Evolutionary conservation across 2,329 filamentous ascomycete species (phyloP), one percentile per base, ranked within the genome.

Genomic region (Venturia carpophila): DNA sequence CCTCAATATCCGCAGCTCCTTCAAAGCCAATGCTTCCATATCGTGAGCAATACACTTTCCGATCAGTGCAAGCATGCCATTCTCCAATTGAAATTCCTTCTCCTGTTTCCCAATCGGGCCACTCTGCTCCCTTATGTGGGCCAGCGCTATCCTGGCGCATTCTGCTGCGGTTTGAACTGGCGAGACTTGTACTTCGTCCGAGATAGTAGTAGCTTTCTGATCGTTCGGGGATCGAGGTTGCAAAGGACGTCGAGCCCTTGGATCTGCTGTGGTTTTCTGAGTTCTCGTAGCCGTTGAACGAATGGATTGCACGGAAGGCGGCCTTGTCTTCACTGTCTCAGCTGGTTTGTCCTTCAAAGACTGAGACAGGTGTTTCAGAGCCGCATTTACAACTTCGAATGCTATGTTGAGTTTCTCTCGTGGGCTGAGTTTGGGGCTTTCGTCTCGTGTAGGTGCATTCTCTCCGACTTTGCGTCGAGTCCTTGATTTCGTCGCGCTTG

Each of bases 301-400:
- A 21, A 34, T 34, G 30, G 43, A 27, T 27, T 47, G 37, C 37
- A 21, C 17, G 5, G 63, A 42, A 43, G 47, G 39, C 34, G 42
- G 21, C 42, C 64, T 66, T 49, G 55, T 21, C 41, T 41, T 58
- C 21, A 21, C 41, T 30, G 21, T 19, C 45, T 65, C 41, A 3
- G 52, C 27, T 19, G 52, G 55, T 52, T 62, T 47, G 24, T 60
- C 74, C 72, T 87, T 91, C 24, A 85, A 79, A 0, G 85, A 85
- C 65, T 89, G 86, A n/a, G 82, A 81, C 3, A 93, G 80, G 11
- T 83, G 80, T 71, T 89, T 91, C 47, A 92, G 79, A 1, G 86
- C 82, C 7, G 80, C 79, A 72, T 92, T 93, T 70, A 91, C 84
- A 43, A 91, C 80, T 67, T 91, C 84, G 0, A 89, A 91, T 15